These are phyloP conservation scores for Clathrospora elynae DNA, from an alignment of 2,329 filamentous ascomycete genomes.

Conservation along the genomic window DNA sequence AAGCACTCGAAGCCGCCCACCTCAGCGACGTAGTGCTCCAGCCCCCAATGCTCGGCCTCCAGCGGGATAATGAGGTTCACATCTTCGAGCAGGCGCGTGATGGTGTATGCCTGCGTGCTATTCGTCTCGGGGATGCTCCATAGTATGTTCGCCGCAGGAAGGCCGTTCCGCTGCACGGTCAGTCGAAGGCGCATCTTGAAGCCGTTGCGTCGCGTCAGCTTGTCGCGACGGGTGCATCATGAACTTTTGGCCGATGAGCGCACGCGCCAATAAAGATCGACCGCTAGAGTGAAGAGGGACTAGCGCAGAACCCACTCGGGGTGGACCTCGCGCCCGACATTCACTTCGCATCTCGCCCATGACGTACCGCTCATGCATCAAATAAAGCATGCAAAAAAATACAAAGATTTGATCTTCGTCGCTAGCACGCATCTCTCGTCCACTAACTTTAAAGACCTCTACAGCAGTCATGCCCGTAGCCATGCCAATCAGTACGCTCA, in stretches of 20 bases:
- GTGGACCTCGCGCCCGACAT: not conserved
- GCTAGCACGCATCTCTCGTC: too few relatives aligned
- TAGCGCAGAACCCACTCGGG: conserved; percentile 4
- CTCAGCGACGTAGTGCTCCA: conserved; percentile 89
- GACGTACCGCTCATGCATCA: too few relatives aligned
- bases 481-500: conserved; percentile 33
- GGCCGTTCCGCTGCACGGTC: conserved; percentile 43
- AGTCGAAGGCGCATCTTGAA: conserved; percentile 46
- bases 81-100: conserved; percentile 76
- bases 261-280: conserved; percentile 7
- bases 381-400: too few relatives aligned
- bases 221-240: conserved; percentile 2
- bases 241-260: conserved; percentile 11
- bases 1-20: conserved; percentile 80
- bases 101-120: conserved; percentile 56
- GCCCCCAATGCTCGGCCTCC: conserved; percentile 78
- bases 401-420: too few relatives aligned
- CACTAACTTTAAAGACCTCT: not conserved
- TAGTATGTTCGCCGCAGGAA: conserved; percentile 47
- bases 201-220: conserved; percentile 12
- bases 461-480: conserved; percentile 35
- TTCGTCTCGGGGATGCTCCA: conserved; percentile 44
- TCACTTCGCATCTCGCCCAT: too few relatives aligned
- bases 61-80: conserved; percentile 82
- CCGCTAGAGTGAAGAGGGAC: not conserved